Evolutionary conservation across 345 rosid species (phyloP).

Genomic region (Gossypium ekmanianum): DNA sequence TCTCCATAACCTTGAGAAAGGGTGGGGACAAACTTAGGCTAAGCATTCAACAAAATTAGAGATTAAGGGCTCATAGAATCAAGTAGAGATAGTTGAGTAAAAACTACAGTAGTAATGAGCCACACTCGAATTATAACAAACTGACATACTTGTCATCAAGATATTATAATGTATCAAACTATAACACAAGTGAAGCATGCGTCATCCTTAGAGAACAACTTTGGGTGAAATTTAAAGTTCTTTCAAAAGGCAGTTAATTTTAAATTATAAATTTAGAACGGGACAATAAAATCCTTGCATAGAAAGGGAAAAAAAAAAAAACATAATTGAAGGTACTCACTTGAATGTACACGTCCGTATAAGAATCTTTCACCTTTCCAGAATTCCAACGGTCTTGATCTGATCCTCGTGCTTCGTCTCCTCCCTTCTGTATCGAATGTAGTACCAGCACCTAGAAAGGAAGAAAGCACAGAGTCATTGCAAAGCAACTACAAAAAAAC

Average conservation of each 20-base stretch:
- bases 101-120: not conserved
- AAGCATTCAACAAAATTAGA: not conserved
- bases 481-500: not conserved
- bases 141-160: not conserved
- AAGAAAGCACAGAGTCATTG: not conserved
- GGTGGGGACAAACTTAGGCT: not conserved
- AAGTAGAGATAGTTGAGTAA: not conserved
- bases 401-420: slow-evolving; percentile 86
- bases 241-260: not conserved
- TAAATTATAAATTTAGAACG: not conserved
- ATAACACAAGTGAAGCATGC: not conserved
- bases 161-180: not conserved
- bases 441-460: slow-evolving; percentile 55
- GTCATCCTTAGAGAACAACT: not conserved
- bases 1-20: not conserved
- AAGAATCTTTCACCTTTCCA: slow-evolving; percentile 97
- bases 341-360: slow-evolving; percentile 76
- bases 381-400: slow-evolving; percentile 80
- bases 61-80: not conserved
- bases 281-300: not conserved
- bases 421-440: slow-evolving; percentile 44
- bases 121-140: not conserved
- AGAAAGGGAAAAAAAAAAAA: too few species aligned
- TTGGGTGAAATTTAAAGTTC: not conserved
- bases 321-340: slow-evolving; percentile 43